Conservation (phyloP, 768 basidiomycete species). For the Tylopilus plumbeoviolaceoides region DNA sequence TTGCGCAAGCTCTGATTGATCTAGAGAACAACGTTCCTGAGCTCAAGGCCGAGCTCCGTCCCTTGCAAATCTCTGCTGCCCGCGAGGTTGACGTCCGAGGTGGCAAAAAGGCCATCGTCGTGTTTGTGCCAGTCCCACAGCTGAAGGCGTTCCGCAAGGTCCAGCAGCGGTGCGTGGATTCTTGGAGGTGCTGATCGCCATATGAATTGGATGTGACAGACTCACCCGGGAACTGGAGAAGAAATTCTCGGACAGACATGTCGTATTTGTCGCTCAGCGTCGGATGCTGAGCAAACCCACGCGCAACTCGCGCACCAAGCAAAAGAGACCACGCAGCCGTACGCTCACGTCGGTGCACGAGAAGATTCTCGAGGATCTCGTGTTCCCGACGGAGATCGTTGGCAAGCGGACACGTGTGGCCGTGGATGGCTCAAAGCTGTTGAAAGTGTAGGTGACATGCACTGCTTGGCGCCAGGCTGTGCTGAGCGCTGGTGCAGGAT, state of each 20-base stretch:
- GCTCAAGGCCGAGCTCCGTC: conserved; percentile 93
- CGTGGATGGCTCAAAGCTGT: conserved; percentile 90
- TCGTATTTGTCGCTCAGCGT: conserved; percentile 98
- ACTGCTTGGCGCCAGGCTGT: conserved; percentile 7
- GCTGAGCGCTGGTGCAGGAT: conserved; percentile 50
- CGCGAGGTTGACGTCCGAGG: conserved; percentile 99
- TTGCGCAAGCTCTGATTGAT: conserved; percentile 96
- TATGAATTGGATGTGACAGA: conserved; percentile 40
- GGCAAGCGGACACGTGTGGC: conserved; percentile 96
- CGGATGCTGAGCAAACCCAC: conserved; percentile 97
- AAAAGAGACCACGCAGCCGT: conserved; percentile 95
- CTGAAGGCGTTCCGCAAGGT: conserved; percentile 98
- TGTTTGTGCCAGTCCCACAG: conserved; percentile 97
- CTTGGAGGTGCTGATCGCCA: neutral
- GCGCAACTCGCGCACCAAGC: conserved; percentile 85
- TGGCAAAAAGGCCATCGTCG: conserved; percentile 98
- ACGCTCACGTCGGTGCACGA: conserved; percentile 98
- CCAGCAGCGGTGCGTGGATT: conserved; percentile 71
- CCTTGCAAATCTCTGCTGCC: conserved; percentile 95
- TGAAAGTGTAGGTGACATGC: conserved; percentile 83
- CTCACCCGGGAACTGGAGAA: conserved; percentile 99
- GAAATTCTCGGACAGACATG: conserved; percentile 99
- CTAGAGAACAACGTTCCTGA: conserved; percentile 98
- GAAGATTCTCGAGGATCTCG: conserved; percentile 97
- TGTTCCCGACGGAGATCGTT: conserved; percentile 98